Base-by-base conservation (phyloP, 2,329 filamentous ascomycete species). In the Fonsecaea erecta region DNA sequence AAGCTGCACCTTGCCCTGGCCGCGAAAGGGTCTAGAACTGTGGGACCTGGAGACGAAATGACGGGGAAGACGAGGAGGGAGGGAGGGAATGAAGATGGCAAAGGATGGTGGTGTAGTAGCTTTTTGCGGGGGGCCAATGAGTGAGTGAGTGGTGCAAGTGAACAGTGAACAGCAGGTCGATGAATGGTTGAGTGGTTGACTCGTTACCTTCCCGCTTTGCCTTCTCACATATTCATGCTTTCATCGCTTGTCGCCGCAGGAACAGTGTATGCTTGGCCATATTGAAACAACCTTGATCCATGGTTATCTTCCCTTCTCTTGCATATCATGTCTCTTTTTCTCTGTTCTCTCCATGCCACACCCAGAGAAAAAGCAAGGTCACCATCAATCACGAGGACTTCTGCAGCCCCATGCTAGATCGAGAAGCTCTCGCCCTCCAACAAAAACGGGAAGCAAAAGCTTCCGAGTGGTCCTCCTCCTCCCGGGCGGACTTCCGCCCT, bases 1-100 rank as follows among this genome's bases (percentile, higher is more conserved):
- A 55, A 54, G 26, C 40, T 18, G 59, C 59, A 62, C 59, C 59
- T 62, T 24, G 59, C 55, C 43, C 26, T 5, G 43, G 24, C 21
- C n/a, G n/a, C n/a, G n/a, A n/a, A 48, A 48, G 21, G 21, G 43
- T 26, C 43, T 48, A 24, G 43, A 48, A 26, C 11, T 14, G 43
- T 11, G 43, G 43, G 43, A 24, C 43, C 24, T 53, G 32, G 28
- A 35, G 52, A 53, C n/a, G 52, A 53, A 53, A 53, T 35, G 52
- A 53, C 32, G 32, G 52, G 52, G 32, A 48, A 18, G 26, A 21
- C 11, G 48, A 35, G 6, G 18, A 26, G 3, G 24, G 16, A 1
- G 9, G 26, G 28, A 14, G 34, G 28, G 34, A 46, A 52, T 16
- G 46, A 40, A 48, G 55, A 48, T 46, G 43, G 18, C 43, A 48